These are phyloP conservation scores for Fusarium staphyleae DNA, from an alignment of 2,329 filamentous ascomycete species.

Conservation along the genomic window DNA sequence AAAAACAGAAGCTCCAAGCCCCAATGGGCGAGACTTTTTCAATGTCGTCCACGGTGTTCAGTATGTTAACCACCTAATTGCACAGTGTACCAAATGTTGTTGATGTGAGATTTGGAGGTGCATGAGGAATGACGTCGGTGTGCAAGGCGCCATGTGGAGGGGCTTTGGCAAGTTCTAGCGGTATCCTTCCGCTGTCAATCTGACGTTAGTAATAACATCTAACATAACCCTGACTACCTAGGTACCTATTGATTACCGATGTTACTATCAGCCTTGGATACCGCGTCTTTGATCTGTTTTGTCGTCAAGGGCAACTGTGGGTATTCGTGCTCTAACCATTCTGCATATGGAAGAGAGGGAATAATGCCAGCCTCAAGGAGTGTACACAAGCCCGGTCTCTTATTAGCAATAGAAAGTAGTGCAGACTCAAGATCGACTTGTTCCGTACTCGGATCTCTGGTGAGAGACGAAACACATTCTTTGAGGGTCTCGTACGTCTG, in stretches of 20 bases:
- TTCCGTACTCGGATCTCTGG: background rate
- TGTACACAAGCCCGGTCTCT: slow-evolving; percentile 10
- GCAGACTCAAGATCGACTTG: slow-evolving; percentile 2
- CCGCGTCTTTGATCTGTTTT: background rate
- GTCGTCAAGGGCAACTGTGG: background rate
- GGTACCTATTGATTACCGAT: too few species aligned
- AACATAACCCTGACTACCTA: too few species aligned
- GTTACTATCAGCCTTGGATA: too few species aligned
- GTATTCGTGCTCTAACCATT: background rate
- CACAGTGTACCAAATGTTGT: background rate
- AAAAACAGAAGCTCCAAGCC: slow-evolving; percentile 19
- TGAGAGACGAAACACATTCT: background rate
- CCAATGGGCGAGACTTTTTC: slow-evolving; percentile 18
- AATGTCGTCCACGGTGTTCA: background rate
- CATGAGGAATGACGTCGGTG: slow-evolving; percentile 1
- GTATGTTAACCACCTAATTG: background rate
- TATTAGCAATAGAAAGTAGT: background rate
- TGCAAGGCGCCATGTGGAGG: background rate
- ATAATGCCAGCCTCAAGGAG: background rate
- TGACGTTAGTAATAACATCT: too few species aligned
- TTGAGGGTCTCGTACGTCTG: background rate
- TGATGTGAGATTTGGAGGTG: background rate
- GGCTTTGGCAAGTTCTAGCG: too few species aligned
- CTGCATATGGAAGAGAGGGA: background rate
- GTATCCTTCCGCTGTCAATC: too few species aligned